Conservation (phyloP, 2,329 filamentous ascomycete species). For the Diaporthe vexans region DNA sequence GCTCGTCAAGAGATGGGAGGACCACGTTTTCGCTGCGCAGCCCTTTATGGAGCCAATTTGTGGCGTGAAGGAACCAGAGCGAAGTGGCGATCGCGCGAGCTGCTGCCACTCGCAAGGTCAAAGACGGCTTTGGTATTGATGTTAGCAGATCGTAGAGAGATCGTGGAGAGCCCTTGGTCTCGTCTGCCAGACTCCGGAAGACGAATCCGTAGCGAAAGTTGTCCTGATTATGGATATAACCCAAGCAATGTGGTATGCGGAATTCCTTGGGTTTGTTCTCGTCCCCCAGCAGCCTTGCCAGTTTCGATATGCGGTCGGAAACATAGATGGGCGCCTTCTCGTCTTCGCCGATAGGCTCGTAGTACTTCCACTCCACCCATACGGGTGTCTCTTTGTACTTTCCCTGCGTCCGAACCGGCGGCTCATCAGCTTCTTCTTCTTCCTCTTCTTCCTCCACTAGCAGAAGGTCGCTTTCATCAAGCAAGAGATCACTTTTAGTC, state of each 20-base stretch:
- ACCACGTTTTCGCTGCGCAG: conserved; percentile 64
- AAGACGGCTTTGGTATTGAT: conserved; percentile 24
- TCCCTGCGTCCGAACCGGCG: conserved; percentile 13
- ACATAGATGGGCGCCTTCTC: conserved; percentile 10
- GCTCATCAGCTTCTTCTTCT: not conserved
- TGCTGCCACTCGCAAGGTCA: conserved; percentile 26
- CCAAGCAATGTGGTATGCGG: conserved; percentile 19
- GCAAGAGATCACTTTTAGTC: not conserved
- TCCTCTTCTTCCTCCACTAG: conserved; percentile 6
- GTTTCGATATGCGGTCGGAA: conserved; percentile 25
- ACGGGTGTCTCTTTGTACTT: conserved; percentile 19
- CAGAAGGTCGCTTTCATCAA: not conserved
- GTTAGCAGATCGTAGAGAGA: conserved; percentile 18
- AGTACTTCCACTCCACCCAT: conserved; percentile 37
- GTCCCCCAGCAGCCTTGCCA: conserved; percentile 29
- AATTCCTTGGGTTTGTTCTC: conserved; percentile 33
- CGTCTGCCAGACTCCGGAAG: not conserved
- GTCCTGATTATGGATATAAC: conserved; percentile 15
- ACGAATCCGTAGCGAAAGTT: conserved; percentile 32
- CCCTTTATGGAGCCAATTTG: conserved; percentile 68
- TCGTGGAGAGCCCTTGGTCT: not conserved
- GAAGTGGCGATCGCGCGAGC: conserved; percentile 27
- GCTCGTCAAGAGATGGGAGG: conserved; percentile 51
- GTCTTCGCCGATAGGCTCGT: conserved; percentile 25
- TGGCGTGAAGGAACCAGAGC: conserved; percentile 58